These are phyloP conservation scores for Hsuehochloa calcarea DNA, from an alignment of 176 grass and related monocot genomes.

Conservation along the genomic window DNA sequence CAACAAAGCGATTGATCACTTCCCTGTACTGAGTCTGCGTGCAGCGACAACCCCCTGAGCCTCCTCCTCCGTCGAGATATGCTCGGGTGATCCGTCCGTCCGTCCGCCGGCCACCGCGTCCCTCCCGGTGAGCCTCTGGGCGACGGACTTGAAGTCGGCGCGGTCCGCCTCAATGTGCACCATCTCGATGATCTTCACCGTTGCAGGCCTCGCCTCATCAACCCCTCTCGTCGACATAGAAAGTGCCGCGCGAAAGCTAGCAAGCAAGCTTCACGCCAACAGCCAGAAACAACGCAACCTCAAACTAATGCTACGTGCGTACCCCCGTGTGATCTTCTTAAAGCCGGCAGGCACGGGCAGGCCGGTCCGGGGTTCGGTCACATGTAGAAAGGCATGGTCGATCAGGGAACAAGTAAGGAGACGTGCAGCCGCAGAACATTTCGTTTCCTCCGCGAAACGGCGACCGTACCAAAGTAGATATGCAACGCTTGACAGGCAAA, in stretches of 20 bases:
- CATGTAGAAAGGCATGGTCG: too few relatives aligned
- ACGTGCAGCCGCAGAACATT: background rate
- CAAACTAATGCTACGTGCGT: background rate
- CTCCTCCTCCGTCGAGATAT: background rate
- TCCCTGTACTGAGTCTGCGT: background rate
- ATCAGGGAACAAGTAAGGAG: background rate
- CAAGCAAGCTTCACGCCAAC: background rate
- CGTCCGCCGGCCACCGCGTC: slow-evolving; percentile 24
- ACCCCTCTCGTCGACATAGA: slow-evolving; percentile 19
- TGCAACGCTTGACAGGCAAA: background rate
- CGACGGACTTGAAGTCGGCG: slow-evolving; percentile 44
- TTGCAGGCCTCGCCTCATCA: slow-evolving; percentile 1
- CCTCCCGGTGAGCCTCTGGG: slow-evolving; percentile 43
- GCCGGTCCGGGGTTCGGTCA: background rate
- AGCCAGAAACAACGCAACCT: background rate
- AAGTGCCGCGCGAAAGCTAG: background rate
- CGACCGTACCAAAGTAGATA: background rate
- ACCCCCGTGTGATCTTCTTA: background rate
- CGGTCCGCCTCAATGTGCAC: slow-evolving; percentile 42
- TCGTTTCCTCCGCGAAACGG: background rate
- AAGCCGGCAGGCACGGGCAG: slow-evolving; percentile 1
- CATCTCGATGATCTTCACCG: slow-evolving; percentile 51
- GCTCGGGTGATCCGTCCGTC: background rate
- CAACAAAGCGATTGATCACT: background rate
- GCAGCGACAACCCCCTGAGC: background rate